Base-by-base conservation (phyloP, 1,284 basidiomycete species). In the Ganoderma lucidum region DNA sequence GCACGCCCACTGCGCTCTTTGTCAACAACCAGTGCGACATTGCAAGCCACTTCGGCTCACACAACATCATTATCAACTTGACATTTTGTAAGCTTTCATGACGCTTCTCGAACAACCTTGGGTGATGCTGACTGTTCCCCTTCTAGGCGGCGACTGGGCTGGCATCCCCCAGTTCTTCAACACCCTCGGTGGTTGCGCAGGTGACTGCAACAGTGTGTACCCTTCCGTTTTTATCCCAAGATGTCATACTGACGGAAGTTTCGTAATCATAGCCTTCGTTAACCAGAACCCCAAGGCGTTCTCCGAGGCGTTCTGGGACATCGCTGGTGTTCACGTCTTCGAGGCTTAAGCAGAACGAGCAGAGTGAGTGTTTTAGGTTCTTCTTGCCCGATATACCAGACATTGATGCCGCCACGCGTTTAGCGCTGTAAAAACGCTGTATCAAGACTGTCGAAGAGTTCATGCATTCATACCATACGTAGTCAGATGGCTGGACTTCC, bases 41-140 rank as follows among this genome's bases (percentile, higher is more conserved):
- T 63, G 78, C 76, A 39, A 81, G 80, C 2, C 82, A 86, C 63
- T 90, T 92, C 76, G 85, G 84, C 12, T 78, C 84, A 8, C 84
- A 90, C 74, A 88, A 88, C 67, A 89, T 90, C 71, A 83, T 91
- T 59, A 89, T 91, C 77, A 88, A 91, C 74, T 75, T 85, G 70
- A 83, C 81, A 30, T 80, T 84, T 71, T 83, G 88, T 76, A 53
- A 67, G 74, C 68, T 14, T 67, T 51, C 6, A 35, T 3, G n/a
- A 15, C 3, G n/a, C 28, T 19, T 66, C 23, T 56, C 48, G 12
- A 48, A 60, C 15, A 12, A 37, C 48, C n/a, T n/a, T 39, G 19
- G 17, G 19, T 59, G 64, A 62, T 51, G 51, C 28, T 45, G 6
- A 45, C 23, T 55, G 60, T 9, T 53, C 28, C 2, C 48, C 2